Evolutionary conservation across 2,329 filamentous ascomycete species (phyloP).

Genomic region (Nemania sp.): DNA sequence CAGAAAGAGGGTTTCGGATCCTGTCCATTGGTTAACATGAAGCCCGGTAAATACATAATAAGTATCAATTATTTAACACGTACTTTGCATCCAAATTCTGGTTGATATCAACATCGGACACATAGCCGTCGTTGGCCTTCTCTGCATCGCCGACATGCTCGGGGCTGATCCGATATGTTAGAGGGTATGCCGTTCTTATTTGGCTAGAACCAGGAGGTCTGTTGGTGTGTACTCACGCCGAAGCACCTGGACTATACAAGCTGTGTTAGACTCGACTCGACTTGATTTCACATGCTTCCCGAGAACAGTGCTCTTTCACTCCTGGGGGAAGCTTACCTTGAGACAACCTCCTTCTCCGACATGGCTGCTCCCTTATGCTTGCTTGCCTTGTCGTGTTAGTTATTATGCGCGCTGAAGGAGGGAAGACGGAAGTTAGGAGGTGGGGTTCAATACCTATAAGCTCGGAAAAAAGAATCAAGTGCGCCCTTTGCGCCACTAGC

Average conservation of each 20-base stretch:
- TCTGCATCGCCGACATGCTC: conserved; percentile 44
- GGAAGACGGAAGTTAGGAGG: not conserved
- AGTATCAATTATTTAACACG: conserved; percentile 37
- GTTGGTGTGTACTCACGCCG: conserved; percentile 26
- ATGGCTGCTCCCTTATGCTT: conserved; percentile 17
- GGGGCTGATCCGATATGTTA: conserved; percentile 25
- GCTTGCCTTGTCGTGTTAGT: not conserved
- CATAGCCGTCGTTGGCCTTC: conserved; percentile 51
- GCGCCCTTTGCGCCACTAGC: conserved; percentile 21
- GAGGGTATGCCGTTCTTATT: conserved; percentile 6
- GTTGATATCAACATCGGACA: conserved; percentile 58
- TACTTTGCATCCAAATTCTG: conserved; percentile 61
- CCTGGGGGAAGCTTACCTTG: conserved; percentile 22
- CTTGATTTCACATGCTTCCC: not conserved
- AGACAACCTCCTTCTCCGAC: conserved; percentile 31
- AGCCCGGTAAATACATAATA: not conserved
- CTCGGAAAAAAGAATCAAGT: not conserved
- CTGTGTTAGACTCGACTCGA: conserved; percentile 14
- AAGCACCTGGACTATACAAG: conserved; percentile 16
- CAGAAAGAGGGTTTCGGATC: conserved; percentile 61
- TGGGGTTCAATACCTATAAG: not conserved
- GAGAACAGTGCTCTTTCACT: not conserved
- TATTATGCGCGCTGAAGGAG: not conserved
- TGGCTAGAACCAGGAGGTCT: not conserved
- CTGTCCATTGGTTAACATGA: conserved; percentile 45